A percentile compares a stretch with the other conserved stretches of the same genome.
Conservation (phyloP, 148 eudicot genomes). For the Camellia granthamiana region DNA sequence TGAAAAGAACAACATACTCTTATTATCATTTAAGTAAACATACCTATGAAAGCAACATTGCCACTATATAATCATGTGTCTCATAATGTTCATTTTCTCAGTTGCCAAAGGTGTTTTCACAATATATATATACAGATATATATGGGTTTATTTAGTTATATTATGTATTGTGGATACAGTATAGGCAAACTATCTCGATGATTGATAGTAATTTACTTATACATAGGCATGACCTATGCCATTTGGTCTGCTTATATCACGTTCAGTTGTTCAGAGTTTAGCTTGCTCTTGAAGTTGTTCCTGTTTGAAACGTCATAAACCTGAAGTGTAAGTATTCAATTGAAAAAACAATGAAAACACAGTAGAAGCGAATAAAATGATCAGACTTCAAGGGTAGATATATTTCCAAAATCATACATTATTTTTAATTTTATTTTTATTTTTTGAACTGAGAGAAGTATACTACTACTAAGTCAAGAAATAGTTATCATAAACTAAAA, state of each 20-base stretch:
- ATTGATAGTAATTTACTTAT: background rate
- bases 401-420: background rate
- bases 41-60: too few species aligned
- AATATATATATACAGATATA: too few species aligned
- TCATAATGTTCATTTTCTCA: too few species aligned
- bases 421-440: too few species aligned
- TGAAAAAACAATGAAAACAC: background rate
- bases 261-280: conserved; percentile 24
- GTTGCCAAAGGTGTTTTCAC: too few species aligned
- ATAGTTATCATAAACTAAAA: background rate
- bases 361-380: background rate
- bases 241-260: background rate
- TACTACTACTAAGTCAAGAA: background rate
- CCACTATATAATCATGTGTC: too few species aligned
- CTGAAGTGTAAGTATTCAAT: background rate
- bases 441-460: background rate
- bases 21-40: too few species aligned
- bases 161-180: background rate
- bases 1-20: too few species aligned
- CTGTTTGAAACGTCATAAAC: conserved; percentile 35
- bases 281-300: conserved; percentile 82
- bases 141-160: too few species aligned
- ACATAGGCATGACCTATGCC: background rate
- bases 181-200: background rate
- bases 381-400: background rate